Percentiles rank a stretch among this genome's conserved stretches.
Conservation (phyloP, 148 eudicot species). For the Arbutus unedo region DNA sequence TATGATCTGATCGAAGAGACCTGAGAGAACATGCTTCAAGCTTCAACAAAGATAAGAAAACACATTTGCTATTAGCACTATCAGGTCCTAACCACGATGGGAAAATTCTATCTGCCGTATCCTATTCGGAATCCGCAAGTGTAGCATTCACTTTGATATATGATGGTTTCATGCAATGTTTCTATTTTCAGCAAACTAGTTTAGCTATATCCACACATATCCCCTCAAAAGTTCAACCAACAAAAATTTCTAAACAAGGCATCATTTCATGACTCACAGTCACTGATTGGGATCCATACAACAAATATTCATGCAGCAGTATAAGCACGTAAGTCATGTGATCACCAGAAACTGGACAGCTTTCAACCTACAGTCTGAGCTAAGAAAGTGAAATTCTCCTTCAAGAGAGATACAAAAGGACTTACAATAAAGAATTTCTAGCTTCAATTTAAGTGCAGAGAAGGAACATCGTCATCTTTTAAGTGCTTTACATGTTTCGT, state of each 20-base stretch:
- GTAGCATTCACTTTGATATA: background rate
- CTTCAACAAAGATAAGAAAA: background rate
- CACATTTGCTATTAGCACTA: conserved; percentile 8
- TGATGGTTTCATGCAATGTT: too few relatives aligned
- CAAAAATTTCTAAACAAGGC: too few relatives aligned
- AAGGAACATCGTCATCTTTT: conserved; percentile 80
- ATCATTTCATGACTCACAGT: too few relatives aligned
- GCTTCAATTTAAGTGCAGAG: conserved; percentile 84
- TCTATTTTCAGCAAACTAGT: background rate
- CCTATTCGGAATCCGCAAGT: background rate
- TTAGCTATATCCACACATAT: background rate
- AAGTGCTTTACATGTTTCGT: conserved; percentile 61
- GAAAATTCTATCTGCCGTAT: background rate
- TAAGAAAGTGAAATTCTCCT: background rate
- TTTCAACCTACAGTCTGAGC: background rate
- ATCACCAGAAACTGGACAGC: background rate
- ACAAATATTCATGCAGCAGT: background rate
- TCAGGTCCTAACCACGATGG: background rate
- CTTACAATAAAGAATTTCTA: conserved; percentile 95
- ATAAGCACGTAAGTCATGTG: background rate
- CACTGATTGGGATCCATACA: background rate
- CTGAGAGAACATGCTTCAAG: conserved; percentile 35
- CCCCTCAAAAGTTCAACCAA: too few relatives aligned
- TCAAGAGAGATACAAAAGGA: conserved; percentile 12
- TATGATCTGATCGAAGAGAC: conserved; percentile 96